These are phyloP conservation scores for Alisma plantagoaquatica DNA, from an alignment of 106 monocot genomes.

Conservation along the genomic window DNA sequence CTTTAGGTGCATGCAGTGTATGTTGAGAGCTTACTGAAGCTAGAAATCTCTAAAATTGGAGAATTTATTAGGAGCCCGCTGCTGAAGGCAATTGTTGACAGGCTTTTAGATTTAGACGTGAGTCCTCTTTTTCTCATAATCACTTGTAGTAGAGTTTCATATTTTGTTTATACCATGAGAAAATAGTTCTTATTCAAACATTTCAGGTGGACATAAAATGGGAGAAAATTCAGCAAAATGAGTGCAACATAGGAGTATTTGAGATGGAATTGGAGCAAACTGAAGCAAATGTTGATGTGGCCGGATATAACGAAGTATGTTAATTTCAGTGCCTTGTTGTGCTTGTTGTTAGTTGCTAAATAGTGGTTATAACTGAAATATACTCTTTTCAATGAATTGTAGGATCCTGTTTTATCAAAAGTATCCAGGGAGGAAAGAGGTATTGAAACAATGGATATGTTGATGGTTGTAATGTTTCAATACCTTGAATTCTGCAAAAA, in stretches of 20 bases:
- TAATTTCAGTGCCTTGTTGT: too few relatives aligned
- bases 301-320: too few relatives aligned
- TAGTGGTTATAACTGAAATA: too few relatives aligned
- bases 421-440: constrained; percentile 26
- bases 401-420: too few relatives aligned
- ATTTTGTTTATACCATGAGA: constrained; percentile 1
- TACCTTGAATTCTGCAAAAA: constrained; percentile 56
- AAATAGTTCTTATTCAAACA: not conserved
- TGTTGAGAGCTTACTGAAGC: constrained; percentile 68
- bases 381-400: too few relatives aligned
- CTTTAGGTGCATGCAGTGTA: constrained; percentile 16
- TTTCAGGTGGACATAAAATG: constrained; percentile 70
- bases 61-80: constrained; percentile 51
- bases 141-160: constrained; percentile 1
- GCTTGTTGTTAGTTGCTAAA: too few relatives aligned
- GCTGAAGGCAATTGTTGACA: constrained; percentile 55
- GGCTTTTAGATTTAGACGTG: constrained; percentile 79
- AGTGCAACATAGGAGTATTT: constrained; percentile 72
- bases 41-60: constrained; percentile 57
- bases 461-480: constrained; percentile 72
- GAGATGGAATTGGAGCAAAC: constrained; percentile 81
- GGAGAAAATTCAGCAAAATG: constrained; percentile 64
- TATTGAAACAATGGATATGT: constrained; percentile 64
- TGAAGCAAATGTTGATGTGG: constrained; percentile 22
- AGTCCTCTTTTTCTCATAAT: constrained; percentile 31